Conservation (phyloP, 176 grass and related monocot species). For the Elymus sibiricus region DNA sequence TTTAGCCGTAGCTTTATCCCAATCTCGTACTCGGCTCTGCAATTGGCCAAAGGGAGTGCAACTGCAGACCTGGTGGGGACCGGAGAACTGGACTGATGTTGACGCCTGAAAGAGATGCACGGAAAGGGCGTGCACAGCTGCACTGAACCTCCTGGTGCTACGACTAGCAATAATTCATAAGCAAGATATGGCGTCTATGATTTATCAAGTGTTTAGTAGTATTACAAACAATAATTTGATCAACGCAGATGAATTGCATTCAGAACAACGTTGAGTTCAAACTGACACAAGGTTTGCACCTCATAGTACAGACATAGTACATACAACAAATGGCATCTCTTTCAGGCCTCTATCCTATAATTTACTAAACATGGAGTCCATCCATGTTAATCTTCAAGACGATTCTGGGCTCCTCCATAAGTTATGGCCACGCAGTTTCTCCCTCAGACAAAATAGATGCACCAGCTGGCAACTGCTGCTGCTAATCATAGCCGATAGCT, state of each 20-base stretch:
- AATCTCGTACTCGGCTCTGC: slow-evolving; percentile 6
- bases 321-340: not conserved
- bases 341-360: not conserved
- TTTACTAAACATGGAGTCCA: not conserved
- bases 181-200: not conserved
- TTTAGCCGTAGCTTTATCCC: slow-evolving; percentile 34
- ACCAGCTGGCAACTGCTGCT: not conserved
- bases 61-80: not conserved
- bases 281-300: not conserved
- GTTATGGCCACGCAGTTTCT: not conserved
- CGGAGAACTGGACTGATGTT: not conserved
- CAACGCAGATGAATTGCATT: not conserved
- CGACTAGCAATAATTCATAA: not conserved
- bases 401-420: not conserved
- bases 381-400: not conserved
- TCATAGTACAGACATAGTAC: slow-evolving; percentile 1
- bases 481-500: not conserved
- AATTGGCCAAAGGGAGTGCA: slow-evolving; percentile 24
- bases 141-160: not conserved
- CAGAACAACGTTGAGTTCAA: not conserved
- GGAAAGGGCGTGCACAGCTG: not conserved
- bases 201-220: not conserved
- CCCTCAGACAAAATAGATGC: not conserved
- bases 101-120: not conserved
- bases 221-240: not conserved